Percentiles rank a stretch among this genome's conserved stretches.
Conservation (phyloP, 2,329 filamentous ascomycete species). For the Fusarium sp. region DNA sequence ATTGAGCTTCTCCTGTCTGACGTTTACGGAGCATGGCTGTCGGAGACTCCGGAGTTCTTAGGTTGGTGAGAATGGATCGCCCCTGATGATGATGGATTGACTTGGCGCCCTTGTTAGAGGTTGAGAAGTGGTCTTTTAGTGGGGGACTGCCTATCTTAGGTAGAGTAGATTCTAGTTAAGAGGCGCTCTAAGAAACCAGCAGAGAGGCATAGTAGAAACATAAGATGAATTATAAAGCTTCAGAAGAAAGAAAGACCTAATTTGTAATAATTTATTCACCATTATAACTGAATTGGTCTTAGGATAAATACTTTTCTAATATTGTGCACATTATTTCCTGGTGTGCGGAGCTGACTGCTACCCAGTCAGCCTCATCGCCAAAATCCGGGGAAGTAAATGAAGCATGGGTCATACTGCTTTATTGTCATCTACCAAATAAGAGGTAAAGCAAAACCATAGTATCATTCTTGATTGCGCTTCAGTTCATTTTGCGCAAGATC, state of each 20-base stretch:
- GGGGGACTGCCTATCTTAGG: conserved; percentile 13
- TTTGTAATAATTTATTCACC: too few species aligned
- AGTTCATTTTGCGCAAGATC: not conserved
- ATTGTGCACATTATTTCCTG: not conserved
- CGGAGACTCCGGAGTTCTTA: conserved; percentile 27
- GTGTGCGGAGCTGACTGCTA: not conserved
- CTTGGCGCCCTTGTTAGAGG: conserved; percentile 29
- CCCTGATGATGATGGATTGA: conserved; percentile 34
- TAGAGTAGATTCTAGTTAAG: conserved; percentile 2
- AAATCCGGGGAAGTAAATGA: conserved; percentile 34
- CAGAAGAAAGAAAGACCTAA: not conserved
- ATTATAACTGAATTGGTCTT: not conserved
- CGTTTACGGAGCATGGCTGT: conserved; percentile 47
- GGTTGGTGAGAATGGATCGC: conserved; percentile 21
- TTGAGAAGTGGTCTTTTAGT: conserved; percentile 30
- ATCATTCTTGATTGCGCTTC: conserved; percentile 14
- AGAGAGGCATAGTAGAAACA: not conserved
- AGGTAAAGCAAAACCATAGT: conserved; percentile 1
- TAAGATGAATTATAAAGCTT: not conserved
- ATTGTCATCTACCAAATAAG: not conserved
- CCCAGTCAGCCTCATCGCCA: not conserved
- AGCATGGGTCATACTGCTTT: not conserved
- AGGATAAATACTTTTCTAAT: too few species aligned
- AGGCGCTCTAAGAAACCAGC: conserved; percentile 1
- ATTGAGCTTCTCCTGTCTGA: conserved; percentile 15